phyloP scores from a whole-genome alignment of 768 basidiomycete species.

The Lentinula lateritia region DNA sequence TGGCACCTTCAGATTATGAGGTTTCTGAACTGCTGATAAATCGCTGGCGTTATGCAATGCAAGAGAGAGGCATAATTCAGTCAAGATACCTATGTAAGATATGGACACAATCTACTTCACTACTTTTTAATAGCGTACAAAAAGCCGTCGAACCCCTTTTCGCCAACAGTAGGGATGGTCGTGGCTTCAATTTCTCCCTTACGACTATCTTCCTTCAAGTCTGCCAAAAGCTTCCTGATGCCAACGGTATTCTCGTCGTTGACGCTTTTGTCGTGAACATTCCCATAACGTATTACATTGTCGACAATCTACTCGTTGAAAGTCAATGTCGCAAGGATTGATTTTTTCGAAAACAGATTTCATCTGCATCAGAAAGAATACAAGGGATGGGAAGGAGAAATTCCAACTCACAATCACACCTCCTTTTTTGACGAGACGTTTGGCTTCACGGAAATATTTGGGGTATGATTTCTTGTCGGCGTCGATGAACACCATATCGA shows the following conservation, averaged over 20 bases:
- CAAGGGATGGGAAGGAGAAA: too few relatives aligned
- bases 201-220: slow-evolving; percentile 37
- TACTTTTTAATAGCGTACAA: slow-evolving; percentile 34
- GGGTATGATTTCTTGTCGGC: slow-evolving; percentile 57
- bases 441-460: slow-evolving; percentile 53
- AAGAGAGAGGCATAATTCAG: too few relatives aligned
- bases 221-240: slow-evolving; percentile 37
- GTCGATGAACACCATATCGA: slow-evolving; percentile 70
- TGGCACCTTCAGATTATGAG: too few relatives aligned
- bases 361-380: background rate
- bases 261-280: slow-evolving; percentile 33
- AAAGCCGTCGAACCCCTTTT: slow-evolving; percentile 50
- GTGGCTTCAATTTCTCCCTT: slow-evolving; percentile 40
- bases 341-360: background rate
- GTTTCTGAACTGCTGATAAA: too few relatives aligned
- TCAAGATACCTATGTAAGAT: too few relatives aligned
- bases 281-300: slow-evolving; percentile 50
- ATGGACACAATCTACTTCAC: background rate
- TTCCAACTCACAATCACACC: slow-evolving; percentile 50
- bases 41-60: too few relatives aligned
- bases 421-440: slow-evolving; percentile 52
- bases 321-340: too few relatives aligned
- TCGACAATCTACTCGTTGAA: slow-evolving; percentile 45
- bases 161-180: slow-evolving; percentile 42
- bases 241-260: slow-evolving; percentile 34